Conservation (phyloP, 768 basidiomycete genomes). For the Boletus subparvulus region DNA sequence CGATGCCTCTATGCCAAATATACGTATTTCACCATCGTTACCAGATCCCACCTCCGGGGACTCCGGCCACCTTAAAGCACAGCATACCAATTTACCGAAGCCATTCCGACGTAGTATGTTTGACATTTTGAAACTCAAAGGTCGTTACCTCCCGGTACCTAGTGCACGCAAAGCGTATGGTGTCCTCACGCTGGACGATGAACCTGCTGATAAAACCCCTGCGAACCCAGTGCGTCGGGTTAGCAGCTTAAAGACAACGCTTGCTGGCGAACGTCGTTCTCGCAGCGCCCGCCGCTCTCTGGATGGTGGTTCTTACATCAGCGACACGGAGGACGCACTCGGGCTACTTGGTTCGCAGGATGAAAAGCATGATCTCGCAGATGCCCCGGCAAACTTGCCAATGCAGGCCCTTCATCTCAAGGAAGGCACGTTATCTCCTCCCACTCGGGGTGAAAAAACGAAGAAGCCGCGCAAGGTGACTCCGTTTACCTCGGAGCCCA, state of each 20-base stretch:
- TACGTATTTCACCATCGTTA: neutral
- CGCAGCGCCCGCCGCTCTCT: neutral
- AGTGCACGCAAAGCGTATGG: neutral
- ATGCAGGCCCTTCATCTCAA: neutral
- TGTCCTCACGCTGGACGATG: neutral
- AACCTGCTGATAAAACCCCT: neutral
- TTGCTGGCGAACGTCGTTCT: neutral
- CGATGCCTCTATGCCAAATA: slow-evolving; percentile 3
- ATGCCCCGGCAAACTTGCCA: neutral
- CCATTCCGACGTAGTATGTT: slow-evolving; percentile 24
- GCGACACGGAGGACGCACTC: neutral
- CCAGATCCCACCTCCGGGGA: neutral
- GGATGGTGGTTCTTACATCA: neutral
- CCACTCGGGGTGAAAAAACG: neutral
- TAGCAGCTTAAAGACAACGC: neutral
- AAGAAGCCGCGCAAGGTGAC: slow-evolving; percentile 7
- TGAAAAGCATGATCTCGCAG: neutral
- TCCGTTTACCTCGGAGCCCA: slow-evolving; percentile 4
- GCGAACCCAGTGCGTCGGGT: neutral
- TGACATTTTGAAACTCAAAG: slow-evolving; percentile 20
- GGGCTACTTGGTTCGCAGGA: neutral
- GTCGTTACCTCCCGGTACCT: neutral
- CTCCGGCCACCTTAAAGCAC: neutral
- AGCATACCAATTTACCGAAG: slow-evolving; percentile 5
- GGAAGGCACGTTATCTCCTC: neutral